Base-by-base conservation (phyloP, 2,329 filamentous ascomycete genomes). In the Beauveria rudraprayagi region DNA sequence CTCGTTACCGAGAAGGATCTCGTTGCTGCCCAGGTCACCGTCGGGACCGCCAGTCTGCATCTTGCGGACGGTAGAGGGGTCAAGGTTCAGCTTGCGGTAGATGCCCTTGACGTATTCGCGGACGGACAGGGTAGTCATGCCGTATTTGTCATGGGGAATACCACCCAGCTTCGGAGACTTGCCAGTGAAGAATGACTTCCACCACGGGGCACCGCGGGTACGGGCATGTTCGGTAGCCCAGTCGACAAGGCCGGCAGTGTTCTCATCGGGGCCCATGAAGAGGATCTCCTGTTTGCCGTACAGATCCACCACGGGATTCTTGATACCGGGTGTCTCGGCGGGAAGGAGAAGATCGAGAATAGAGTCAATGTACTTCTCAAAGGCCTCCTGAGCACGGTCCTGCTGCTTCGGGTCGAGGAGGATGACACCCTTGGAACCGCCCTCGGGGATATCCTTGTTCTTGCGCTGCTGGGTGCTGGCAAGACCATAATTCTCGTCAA, bases 181-280 rank as follows among this genome's bases (percentile, higher is more conserved):
- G 70, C 94, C 94, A 2, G 94, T 99, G 82, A 99, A 99, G 84
- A 99, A 99, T 0, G 94, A 99, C 82, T 99, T 99, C 94, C 94
- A 99, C 91, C 93, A 99, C 30, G 92, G 91, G 5, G 94, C 94
- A 51, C 92, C 92, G 68, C 94, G 87, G 64, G 80, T 79, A 57
- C 91, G 86, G 63, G 94, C 94, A 74, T 99, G 94, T 75, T 94
- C 88, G 1, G 94, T 99, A n/a, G 94, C 94, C 94, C 94, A 99
- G 76, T 99, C 87, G 56, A 99, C 94, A 40, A 99, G 83, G 70
- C 96, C 91, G 24, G 94, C 94, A 1, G 94, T 99, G 78, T 99
- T 99, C 85, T 99, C 94, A 67, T 99, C 94, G 0, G 94, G 94
- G 40, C 94, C 94, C 91, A 99, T 90, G 81, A 99, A 99, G 24